phyloP scores from a whole-genome alignment of 2,329 filamentous ascomycete genomes.

The Microsporum ferrugineum region DNA sequence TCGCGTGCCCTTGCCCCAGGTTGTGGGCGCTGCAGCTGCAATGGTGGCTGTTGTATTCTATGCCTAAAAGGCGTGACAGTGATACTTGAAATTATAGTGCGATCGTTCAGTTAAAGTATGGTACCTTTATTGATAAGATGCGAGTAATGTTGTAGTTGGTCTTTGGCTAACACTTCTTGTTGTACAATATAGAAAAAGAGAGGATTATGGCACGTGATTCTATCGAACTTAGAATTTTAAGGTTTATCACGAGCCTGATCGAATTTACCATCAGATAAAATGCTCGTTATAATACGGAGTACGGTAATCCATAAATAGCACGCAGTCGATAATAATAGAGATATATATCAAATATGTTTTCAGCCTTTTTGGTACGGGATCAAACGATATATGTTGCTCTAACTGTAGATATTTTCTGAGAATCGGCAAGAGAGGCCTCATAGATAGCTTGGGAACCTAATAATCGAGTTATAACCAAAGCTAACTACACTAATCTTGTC shows the following conservation, averaged over 20 bases:
- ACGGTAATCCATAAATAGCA: too few species aligned
- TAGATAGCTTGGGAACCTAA: too few species aligned
- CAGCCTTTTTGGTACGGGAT: too few species aligned
- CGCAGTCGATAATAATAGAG: too few species aligned
- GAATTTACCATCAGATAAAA: not conserved
- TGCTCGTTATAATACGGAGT: too few species aligned
- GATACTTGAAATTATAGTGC: not conserved
- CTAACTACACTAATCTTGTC: too few species aligned
- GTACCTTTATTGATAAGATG: not conserved
- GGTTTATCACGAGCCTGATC: not conserved
- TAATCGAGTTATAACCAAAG: too few species aligned
- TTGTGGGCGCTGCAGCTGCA: slow-evolving; percentile 2
- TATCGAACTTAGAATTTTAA: not conserved
- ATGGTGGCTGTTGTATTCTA: slow-evolving; percentile 7
- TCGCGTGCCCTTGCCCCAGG: not conserved
- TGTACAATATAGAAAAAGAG: not conserved
- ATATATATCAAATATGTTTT: too few species aligned
- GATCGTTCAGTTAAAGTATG: too few species aligned
- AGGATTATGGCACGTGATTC: not conserved
- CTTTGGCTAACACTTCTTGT: not conserved
- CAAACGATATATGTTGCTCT: too few species aligned
- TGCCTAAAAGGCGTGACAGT: not conserved
- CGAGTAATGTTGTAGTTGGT: not conserved
- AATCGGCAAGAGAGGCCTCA: too few species aligned
- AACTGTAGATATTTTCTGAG: too few species aligned